Base-by-base conservation (phyloP, 768 basidiomycete species). In the Hygrocybe coccinea region DNA sequence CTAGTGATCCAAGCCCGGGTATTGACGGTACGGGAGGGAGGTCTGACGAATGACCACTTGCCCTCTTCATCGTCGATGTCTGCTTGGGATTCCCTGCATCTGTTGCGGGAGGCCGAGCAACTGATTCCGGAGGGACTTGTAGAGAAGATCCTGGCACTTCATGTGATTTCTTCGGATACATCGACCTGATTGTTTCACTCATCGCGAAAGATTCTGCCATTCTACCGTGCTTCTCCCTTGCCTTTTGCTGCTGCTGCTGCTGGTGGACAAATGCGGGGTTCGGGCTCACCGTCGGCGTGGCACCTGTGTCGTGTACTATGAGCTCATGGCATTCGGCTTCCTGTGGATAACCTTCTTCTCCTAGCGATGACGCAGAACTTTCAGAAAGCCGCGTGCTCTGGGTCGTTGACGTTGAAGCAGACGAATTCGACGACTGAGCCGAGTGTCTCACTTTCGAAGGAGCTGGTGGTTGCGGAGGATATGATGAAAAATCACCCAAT, bases 261-360 rank as follows among this genome's bases (percentile, higher is more conserved):
- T 66, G 61, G 25, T 54, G 65, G 22, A 50, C 61, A 55, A 77
- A 82, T 34, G 69, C 73, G 22, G 76, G 76, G 55, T 78, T 79
- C 2, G 79, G 79, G 60, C 75, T 77, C 71, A 79, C 72, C 14
- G 70, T 75, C 8, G 74, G 78, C 22, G 76, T 78, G 38, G 76
- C 76, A 33, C 77, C 78, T n/a, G 78, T 77, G 64, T 81, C 76
- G 24, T 72, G 66, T 6, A 79, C 74, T 57, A 79, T 75, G 34
- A 76, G 68, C 39, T 75, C 72, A 45, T 72, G 69, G 9, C 58
- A 59, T 21, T 59, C 61, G 6, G 64, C 60, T 2, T 62, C 64
- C n/a, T 59, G 29, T n/a, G 61, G 53, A 9, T 39, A 21, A n/a
- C 65, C 56, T 35, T 71, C 74, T 37, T 74, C 74, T 2, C 66